Conservation (phyloP, 2,329 filamentous ascomycete species). For the Aureobasidium leucospermi region DNA sequence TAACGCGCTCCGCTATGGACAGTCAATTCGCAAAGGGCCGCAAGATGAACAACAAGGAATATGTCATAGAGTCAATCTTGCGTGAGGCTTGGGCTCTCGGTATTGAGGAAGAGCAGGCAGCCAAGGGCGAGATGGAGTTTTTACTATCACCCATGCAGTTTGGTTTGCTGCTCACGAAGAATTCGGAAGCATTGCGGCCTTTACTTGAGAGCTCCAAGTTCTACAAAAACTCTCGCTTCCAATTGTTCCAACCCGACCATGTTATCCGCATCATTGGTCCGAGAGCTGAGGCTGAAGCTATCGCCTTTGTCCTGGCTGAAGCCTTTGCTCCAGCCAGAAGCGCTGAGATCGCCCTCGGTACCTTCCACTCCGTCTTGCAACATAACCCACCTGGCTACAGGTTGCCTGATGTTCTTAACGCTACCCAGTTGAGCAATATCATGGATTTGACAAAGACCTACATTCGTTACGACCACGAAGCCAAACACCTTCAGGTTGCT, state of each 20-base stretch:
- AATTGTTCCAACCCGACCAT: slow-evolving; percentile 7
- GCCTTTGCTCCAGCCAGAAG: neutral
- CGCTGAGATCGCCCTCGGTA: neutral
- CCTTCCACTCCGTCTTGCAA: neutral
- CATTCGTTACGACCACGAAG: neutral
- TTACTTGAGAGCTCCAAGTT: slow-evolving; percentile 9
- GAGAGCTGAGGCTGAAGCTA: slow-evolving; percentile 13
- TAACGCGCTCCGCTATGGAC: neutral
- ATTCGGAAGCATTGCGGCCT: neutral
- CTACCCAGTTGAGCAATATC: neutral
- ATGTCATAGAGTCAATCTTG: neutral
- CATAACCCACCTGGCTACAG: neutral
- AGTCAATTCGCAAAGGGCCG: neutral
- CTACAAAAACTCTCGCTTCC: slow-evolving; percentile 12
- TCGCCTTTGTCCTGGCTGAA: slow-evolving; percentile 5
- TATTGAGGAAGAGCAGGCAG: slow-evolving; percentile 11
- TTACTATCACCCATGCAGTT: slow-evolving; percentile 11
- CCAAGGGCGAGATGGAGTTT: slow-evolving; percentile 14
- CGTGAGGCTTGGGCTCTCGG: slow-evolving; percentile 12
- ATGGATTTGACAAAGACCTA: slow-evolving; percentile 12
- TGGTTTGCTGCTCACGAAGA: slow-evolving; percentile 13
- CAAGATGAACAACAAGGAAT: slow-evolving; percentile 5
- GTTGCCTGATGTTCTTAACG: neutral
- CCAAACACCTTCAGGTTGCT: slow-evolving; percentile 8
- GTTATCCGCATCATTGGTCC: slow-evolving; percentile 14